Evolutionary conservation across 371 early-diverging fungal species (phyloP).

Genomic region (Basidiobolus meristosporus): DNA sequence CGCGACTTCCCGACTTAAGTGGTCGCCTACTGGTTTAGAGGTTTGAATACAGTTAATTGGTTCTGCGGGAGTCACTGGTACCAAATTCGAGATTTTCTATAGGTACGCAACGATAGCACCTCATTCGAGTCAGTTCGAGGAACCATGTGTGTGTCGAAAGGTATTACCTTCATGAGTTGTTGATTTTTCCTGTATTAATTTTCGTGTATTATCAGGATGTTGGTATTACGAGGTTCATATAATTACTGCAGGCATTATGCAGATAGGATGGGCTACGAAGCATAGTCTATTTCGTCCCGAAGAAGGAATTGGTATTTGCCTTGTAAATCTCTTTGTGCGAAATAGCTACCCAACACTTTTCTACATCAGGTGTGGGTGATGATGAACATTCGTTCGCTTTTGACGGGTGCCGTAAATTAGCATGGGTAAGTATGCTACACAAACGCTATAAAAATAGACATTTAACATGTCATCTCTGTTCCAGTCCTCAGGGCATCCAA

Average conservation of each 20-base stretch:
- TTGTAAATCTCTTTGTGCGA: too few species aligned
- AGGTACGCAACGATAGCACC: constrained; percentile 12
- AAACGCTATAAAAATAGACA: too few species aligned
- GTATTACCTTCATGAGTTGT: too few species aligned
- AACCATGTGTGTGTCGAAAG: constrained; percentile 9
- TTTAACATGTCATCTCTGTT: too few species aligned
- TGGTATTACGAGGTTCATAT: constrained; percentile 33
- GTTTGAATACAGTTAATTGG: too few species aligned
- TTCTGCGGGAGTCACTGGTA: too few species aligned
- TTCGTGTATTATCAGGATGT: background rate
- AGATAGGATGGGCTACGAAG: constrained; percentile 36
- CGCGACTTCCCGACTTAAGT: too few species aligned
- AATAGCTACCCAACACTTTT: background rate
- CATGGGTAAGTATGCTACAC: constrained; percentile 1
- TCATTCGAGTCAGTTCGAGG: constrained; percentile 11
- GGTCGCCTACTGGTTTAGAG: too few species aligned
- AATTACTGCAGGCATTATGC: constrained; percentile 32
- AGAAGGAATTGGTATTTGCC: constrained; percentile 21
- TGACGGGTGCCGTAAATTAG: background rate
- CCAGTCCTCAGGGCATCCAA: too few species aligned
- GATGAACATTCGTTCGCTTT: background rate
- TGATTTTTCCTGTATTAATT: too few species aligned
- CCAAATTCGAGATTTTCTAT: too few species aligned
- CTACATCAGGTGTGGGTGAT: constrained; percentile 1
- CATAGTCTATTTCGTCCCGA: constrained; percentile 32